Base-by-base conservation (phyloP, 2,329 filamentous ascomycete genomes). In the Ophiobolus disseminans region DNA sequence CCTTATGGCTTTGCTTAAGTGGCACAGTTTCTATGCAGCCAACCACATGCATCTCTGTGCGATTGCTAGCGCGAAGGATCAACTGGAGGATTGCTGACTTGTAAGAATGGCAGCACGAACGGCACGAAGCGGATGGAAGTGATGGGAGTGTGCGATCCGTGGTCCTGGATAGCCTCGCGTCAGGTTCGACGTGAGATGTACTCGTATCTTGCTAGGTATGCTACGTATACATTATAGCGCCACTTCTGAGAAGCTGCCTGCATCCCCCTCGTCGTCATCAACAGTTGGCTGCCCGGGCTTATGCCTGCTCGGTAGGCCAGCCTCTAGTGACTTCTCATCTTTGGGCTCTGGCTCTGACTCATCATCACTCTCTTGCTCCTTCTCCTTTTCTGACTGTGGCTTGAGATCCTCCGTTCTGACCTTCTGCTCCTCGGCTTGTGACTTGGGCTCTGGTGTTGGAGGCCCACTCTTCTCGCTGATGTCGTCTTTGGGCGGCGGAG, bases 161-260 rank as follows among this genome's bases (percentile, higher is more conserved):
- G 28, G 28, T 20, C 9, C 23, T 37, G 25, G 25, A 28, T 5
- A 9, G 9, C 3, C 3, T 3, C 25, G n/a, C n/a, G 5, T 10
- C 10, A n/a, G 25, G 10, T 10, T 3, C n/a, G 25, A 28, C 25
- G 10, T n/a, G 25, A 28, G 25, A 28, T 28, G 25, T 32, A 11
- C 10, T 14, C 30, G 13, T 14, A 32, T 32, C n/a, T 7, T 14
- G 16, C 30, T 7, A 7, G 16, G 16, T 28, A 14, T 14, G n/a
- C 10, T 32, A 32, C 30, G 30, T 35, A 20, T 17, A n/a, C 17
- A 37, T 23, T 45, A 70, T 10, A 71, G 56, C 22, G 57, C 47
- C 8, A 73, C 62, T 28, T 73, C 68, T 43, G 72, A 67, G 34
- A 73, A 73, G 52, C 66, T 70, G 9, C 55, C 63, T 34, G 63